phyloP scores from a whole-genome alignment of 306 rosid genomes.

The Medicago lupulina region DNA sequence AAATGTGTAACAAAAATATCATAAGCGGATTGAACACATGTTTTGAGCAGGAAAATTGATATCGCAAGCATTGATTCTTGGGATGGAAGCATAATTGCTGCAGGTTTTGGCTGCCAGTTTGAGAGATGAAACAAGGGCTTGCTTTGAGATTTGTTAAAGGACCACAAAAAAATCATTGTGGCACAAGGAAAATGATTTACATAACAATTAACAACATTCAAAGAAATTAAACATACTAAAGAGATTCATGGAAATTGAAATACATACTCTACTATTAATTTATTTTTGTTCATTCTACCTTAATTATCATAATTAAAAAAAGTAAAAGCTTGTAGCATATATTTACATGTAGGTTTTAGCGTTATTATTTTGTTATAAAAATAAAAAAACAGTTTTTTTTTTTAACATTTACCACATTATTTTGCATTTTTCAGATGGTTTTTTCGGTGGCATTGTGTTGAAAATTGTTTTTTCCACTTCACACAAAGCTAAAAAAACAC shows the following conservation, averaged over 20 bases:
- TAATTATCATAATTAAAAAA: too few species aligned
- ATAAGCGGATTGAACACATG: background rate
- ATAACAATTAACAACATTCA: background rate
- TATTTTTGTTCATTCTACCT: background rate
- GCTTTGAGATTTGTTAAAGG: background rate
- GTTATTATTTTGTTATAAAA: too few species aligned
- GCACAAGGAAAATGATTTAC: background rate
- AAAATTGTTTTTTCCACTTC: too few species aligned
- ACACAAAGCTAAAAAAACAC: too few species aligned
- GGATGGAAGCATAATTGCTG: background rate
- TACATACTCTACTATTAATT: background rate
- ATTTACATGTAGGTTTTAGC: background rate
- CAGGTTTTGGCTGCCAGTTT: background rate
- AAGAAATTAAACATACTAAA: background rate
- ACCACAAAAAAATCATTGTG: background rate
- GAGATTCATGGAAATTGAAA: background rate
- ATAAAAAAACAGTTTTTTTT: too few species aligned
- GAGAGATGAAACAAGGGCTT: background rate
- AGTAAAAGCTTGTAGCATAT: too few species aligned
- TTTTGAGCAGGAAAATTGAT: background rate
- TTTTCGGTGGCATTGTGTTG: background rate
- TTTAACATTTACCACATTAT: too few species aligned
- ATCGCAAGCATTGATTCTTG: background rate
- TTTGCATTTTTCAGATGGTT: background rate
- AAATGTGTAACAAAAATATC: slow-evolving; percentile 5